Conservation (phyloP, 2,329 filamentous ascomycete genomes). For the Fusarium sp. region DNA sequence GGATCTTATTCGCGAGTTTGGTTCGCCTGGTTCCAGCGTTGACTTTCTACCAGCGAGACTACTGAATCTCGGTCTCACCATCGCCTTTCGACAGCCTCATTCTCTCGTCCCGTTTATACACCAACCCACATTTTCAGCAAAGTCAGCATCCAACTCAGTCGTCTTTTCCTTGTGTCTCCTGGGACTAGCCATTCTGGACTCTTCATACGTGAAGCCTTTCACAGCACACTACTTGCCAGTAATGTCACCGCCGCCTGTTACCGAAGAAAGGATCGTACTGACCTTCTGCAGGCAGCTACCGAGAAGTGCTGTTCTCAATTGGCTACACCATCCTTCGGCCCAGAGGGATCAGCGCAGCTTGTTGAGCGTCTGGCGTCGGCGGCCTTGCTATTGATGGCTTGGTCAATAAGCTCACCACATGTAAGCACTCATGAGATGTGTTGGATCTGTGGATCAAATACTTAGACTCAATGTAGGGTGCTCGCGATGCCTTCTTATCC, state of each 20-base stretch:
- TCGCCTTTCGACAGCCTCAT: slow-evolving; percentile 5
- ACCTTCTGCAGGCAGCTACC: not conserved
- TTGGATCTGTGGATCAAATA: accelerated
- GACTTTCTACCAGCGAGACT: not conserved
- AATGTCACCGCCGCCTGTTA: too few relatives aligned
- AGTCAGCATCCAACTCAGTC: not conserved
- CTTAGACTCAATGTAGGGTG: not conserved
- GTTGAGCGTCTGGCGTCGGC: not conserved
- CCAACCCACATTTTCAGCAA: slow-evolving; percentile 1
- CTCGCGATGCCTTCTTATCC: not conserved
- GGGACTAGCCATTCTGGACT: not conserved
- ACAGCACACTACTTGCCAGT: not conserved
- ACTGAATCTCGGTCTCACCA: not conserved
- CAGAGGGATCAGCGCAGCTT: not conserved
- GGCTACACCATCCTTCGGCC: not conserved
- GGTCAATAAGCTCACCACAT: not conserved
- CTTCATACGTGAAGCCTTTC: not conserved
- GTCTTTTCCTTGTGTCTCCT: not conserved
- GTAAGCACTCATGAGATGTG: not conserved
- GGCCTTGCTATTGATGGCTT: not conserved
- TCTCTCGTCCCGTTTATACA: slow-evolving; percentile 3
- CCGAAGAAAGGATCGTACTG: too few relatives aligned
- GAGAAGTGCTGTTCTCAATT: slow-evolving; percentile 2
- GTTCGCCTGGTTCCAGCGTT: accelerated
- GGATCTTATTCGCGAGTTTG: not conserved